Conservation (phyloP, 805 yeast genomes). For the Pichia pseudocactophila region DNA sequence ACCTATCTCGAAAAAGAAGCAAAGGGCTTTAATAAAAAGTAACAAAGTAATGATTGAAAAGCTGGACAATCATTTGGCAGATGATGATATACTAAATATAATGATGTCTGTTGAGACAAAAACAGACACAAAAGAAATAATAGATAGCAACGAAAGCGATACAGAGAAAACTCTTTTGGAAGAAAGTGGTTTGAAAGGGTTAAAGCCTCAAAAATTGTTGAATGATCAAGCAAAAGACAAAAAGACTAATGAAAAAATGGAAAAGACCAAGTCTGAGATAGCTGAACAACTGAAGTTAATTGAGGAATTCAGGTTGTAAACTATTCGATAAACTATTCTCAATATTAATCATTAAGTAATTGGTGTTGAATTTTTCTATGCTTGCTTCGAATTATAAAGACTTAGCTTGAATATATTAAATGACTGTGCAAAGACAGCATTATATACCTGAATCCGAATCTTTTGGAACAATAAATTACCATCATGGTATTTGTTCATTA, state of each 20-base stretch:
- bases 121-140: constrained; percentile 10
- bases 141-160: constrained; percentile 3
- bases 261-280: constrained; percentile 34
- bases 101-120: constrained; percentile 11
- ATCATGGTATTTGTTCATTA: too few species aligned
- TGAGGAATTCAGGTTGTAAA: constrained; percentile 33
- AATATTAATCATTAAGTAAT: too few species aligned
- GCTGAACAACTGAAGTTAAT: constrained; percentile 39
- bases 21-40: constrained; percentile 17
- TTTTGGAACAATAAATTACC: too few species aligned
- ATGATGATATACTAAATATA: constrained; percentile 17
- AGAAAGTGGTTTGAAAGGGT: constrained; percentile 27
- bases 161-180: constrained; percentile 1
- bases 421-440: too few species aligned
- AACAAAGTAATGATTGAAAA: constrained; percentile 21
- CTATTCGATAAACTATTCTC: too few species aligned
- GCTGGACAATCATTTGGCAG: constrained; percentile 19
- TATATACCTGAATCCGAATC: too few species aligned
- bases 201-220: constrained; percentile 34
- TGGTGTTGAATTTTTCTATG: too few species aligned
- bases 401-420: too few species aligned
- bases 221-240: constrained; percentile 27
- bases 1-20: constrained; percentile 16
- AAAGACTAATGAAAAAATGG: constrained; percentile 19
- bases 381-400: too few species aligned